These are phyloP conservation scores for Xylaria sp. DNA, from an alignment of 2,329 filamentous ascomycete genomes.

Conservation along the genomic window DNA sequence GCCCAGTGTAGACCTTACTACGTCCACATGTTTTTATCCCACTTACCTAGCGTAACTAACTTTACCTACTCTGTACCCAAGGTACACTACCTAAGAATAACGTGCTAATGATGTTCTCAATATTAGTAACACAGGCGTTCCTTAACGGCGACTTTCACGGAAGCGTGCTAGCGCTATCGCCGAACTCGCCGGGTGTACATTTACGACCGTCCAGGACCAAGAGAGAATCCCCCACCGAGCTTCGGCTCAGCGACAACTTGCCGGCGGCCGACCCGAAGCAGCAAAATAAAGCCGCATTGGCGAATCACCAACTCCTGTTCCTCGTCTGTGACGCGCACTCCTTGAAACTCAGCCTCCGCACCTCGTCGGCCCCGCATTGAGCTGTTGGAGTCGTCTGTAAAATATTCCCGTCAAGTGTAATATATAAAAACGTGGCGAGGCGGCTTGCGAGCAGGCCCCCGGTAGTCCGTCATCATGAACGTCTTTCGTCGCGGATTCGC, in stretches of 20 bases:
- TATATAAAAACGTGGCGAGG: conserved; percentile 23
- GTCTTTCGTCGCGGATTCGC: conserved; percentile 54
- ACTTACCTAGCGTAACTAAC: too few species aligned
- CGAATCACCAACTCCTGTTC: conserved; percentile 31
- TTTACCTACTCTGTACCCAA: too few species aligned
- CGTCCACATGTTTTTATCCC: too few species aligned
- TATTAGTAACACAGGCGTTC: neutral
- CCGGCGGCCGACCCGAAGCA: conserved; percentile 28
- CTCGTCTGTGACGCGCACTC: conserved; percentile 17
- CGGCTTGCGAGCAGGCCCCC: neutral
- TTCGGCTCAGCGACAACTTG: conserved; percentile 26
- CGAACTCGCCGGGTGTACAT: conserved; percentile 29
- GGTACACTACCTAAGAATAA: too few species aligned
- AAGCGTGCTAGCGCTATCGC: conserved; percentile 30
- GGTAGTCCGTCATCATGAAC: conserved; percentile 45
- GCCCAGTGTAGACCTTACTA: too few species aligned
- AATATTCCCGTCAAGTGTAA: conserved; percentile 20
- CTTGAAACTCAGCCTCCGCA: conserved; percentile 17
- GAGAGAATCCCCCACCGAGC: conserved; percentile 15
- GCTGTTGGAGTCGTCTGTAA: conserved; percentile 10
- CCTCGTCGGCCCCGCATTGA: conserved; percentile 15
- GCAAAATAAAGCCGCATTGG: conserved; percentile 38
- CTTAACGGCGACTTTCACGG: conserved; percentile 18
- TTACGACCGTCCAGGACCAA: conserved; percentile 21
- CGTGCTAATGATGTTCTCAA: too few species aligned